These are phyloP conservation scores for Scleroderma citrinum DNA, from an alignment of 768 basidiomycete species.

Conservation along the genomic window DNA sequence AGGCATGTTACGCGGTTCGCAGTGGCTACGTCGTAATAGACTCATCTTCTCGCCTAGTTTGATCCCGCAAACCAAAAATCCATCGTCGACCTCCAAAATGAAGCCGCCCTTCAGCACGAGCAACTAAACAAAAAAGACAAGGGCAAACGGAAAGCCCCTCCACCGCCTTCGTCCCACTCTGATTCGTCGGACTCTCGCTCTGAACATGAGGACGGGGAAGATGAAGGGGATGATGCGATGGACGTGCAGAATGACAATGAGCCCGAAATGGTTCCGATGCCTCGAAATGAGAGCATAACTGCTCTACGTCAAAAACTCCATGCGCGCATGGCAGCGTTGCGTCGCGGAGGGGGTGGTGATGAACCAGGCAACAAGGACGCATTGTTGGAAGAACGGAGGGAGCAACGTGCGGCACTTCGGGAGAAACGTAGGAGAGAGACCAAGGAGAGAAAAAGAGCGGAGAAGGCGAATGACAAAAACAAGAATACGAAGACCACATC, in stretches of 20 bases:
- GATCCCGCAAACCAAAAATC: slow-evolving; percentile 89
- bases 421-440: slow-evolving; percentile 84
- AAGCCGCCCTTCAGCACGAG: slow-evolving; percentile 32
- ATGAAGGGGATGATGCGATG: slow-evolving; percentile 20
- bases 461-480: slow-evolving; percentile 45
- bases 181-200: slow-evolving; percentile 22
- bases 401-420: slow-evolving; percentile 73
- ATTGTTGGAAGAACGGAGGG: slow-evolving; percentile 72
- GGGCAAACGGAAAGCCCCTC: slow-evolving; percentile 44
- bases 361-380: slow-evolving; percentile 70
- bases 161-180: slow-evolving; percentile 9
- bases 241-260: slow-evolving; percentile 25
- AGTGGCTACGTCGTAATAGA: not conserved
- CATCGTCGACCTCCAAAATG: slow-evolving; percentile 66
- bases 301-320: slow-evolving; percentile 70
- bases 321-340: slow-evolving; percentile 65
- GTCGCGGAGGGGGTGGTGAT: slow-evolving; percentile 34
- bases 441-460: slow-evolving; percentile 69
- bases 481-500: slow-evolving; percentile 34
- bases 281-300: slow-evolving; percentile 53
- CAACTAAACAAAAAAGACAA: slow-evolving; percentile 21
- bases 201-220: slow-evolving; percentile 24
- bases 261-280: slow-evolving; percentile 55
- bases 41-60: slow-evolving; percentile 48
- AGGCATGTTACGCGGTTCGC: slow-evolving; percentile 40